phyloP scores from a whole-genome alignment of 2,329 filamentous ascomycete species.

The Apiospora koreana region DNA sequence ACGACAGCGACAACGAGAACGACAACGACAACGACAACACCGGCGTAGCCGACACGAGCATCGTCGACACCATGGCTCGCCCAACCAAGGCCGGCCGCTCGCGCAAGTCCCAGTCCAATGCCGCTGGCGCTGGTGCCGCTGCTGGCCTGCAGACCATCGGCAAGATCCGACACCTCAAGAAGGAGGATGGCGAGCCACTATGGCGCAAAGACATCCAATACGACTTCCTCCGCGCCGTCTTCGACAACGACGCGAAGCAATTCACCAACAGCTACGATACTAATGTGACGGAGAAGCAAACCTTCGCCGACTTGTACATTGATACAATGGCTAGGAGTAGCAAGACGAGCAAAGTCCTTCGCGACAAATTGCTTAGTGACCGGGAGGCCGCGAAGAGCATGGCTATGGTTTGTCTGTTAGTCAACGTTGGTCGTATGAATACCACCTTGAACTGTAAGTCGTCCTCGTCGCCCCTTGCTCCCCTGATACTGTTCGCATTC shows the following conservation, averaged over 20 bases:
- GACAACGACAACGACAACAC: slow-evolving; percentile 18
- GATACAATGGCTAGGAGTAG: slow-evolving; percentile 98
- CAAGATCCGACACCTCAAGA: slow-evolving; percentile 84
- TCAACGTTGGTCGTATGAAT: slow-evolving; percentile 98
- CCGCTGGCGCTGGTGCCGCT: slow-evolving; percentile 19
- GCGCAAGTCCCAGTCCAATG: slow-evolving; percentile 24
- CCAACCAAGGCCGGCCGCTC: slow-evolving; percentile 21
- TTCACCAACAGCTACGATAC: slow-evolving; percentile 89
- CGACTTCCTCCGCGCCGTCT: slow-evolving; percentile 79
- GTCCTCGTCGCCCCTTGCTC: slow-evolving; percentile 6
- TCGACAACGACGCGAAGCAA: slow-evolving; percentile 71
- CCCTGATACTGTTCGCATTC: slow-evolving; percentile 16
- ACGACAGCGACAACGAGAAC: slow-evolving; percentile 17
- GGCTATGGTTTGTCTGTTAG: slow-evolving; percentile 98
- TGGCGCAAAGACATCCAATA: slow-evolving; percentile 89
- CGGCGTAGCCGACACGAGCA: slow-evolving; percentile 28
- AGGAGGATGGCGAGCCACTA: slow-evolving; percentile 83
- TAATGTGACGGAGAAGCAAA: slow-evolving; percentile 60
- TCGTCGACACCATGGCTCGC: slow-evolving; percentile 18
- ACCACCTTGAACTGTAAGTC: slow-evolving; percentile 89
- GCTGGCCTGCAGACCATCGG: slow-evolving; percentile 39
- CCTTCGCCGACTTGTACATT: slow-evolving; percentile 95
- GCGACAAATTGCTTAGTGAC: slow-evolving; percentile 93
- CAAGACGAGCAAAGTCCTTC: slow-evolving; percentile 97
- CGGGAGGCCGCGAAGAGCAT: slow-evolving; percentile 92